A percentile compares a stretch with the other conserved stretches of the same genome.
Conservation (phyloP, 129 eudicot species). For the Artemisia annua region DNA sequence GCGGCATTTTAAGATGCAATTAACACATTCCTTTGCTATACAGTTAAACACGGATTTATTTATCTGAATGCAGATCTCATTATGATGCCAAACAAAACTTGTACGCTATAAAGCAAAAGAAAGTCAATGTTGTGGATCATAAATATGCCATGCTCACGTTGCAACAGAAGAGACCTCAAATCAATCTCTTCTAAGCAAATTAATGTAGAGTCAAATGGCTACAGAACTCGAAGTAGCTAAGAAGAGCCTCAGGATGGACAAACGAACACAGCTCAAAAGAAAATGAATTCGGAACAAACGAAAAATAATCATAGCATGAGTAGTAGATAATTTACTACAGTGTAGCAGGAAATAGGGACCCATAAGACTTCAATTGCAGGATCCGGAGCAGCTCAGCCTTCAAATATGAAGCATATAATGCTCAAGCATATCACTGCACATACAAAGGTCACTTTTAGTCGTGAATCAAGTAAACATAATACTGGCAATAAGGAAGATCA, state of each 20-base stretch:
- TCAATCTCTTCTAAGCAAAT: conserved; percentile 1
- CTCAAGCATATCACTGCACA: too few relatives aligned
- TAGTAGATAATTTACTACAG: conserved; percentile 1
- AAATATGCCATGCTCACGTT: background rate
- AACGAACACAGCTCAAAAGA: background rate
- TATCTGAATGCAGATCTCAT: too few relatives aligned
- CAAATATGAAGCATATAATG: too few relatives aligned
- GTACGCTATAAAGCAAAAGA: background rate
- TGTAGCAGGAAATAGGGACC: too few relatives aligned
- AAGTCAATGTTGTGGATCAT: background rate
- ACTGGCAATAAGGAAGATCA: too few relatives aligned
- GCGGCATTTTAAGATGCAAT: background rate
- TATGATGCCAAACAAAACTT: background rate
- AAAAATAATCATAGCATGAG: background rate
- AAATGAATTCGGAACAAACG: background rate
- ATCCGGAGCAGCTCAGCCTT: too few relatives aligned
- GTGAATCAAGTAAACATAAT: too few relatives aligned
- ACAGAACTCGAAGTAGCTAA: background rate
- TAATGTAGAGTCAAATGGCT: background rate
- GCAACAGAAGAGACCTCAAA: background rate
- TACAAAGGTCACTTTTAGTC: too few relatives aligned
- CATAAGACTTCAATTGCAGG: too few relatives aligned
- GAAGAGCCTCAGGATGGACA: too few relatives aligned
- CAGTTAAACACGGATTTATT: background rate
- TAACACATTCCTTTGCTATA: background rate